These are phyloP conservation scores for Pogostemon cablin DNA, from an alignment of 257 asterid genomes.

Conservation along the genomic window DNA sequence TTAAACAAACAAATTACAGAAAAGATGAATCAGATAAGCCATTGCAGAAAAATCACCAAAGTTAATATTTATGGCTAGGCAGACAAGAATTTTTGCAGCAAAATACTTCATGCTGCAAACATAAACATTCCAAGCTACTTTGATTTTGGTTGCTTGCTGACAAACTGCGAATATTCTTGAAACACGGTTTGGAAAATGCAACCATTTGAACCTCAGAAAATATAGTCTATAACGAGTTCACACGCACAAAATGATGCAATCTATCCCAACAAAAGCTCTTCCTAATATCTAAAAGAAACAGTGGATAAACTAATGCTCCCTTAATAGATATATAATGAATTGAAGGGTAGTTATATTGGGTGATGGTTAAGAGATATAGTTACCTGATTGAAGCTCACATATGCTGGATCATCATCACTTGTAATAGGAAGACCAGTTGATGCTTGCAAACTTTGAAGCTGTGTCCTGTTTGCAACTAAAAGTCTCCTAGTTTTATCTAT, in stretches of 20 bases:
- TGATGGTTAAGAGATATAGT: not conserved
- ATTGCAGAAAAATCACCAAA: constrained; percentile 4
- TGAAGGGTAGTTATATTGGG: not conserved
- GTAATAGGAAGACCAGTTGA: constrained; percentile 61
- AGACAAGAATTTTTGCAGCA: constrained; percentile 27
- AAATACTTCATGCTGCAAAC: constrained; percentile 28
- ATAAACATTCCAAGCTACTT: constrained; percentile 36
- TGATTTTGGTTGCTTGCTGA: constrained; percentile 67
- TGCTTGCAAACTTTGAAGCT: constrained; percentile 70
- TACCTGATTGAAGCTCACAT: constrained; percentile 77
- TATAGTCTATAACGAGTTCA: constrained; percentile 1
- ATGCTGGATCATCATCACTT: constrained; percentile 65
- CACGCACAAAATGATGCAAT: constrained; percentile 18
- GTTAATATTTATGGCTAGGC: constrained; percentile 40
- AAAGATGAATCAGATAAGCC: not conserved
- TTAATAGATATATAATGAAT: not conserved
- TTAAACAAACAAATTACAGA: constrained; percentile 29
- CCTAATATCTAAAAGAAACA: not conserved
- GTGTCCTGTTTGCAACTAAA: constrained; percentile 79
- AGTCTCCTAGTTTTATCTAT: constrained; percentile 82
- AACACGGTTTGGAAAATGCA: constrained; percentile 60
- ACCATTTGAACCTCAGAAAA: constrained; percentile 35
- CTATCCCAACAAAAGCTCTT: not conserved
- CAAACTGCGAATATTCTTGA: constrained; percentile 49
- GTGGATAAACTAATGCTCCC: constrained; percentile 2